Evolutionary conservation across 2,329 filamentous ascomycete genomes (phyloP).

Genomic region (Ophiocordyceps camponoti-rufipedis): DNA sequence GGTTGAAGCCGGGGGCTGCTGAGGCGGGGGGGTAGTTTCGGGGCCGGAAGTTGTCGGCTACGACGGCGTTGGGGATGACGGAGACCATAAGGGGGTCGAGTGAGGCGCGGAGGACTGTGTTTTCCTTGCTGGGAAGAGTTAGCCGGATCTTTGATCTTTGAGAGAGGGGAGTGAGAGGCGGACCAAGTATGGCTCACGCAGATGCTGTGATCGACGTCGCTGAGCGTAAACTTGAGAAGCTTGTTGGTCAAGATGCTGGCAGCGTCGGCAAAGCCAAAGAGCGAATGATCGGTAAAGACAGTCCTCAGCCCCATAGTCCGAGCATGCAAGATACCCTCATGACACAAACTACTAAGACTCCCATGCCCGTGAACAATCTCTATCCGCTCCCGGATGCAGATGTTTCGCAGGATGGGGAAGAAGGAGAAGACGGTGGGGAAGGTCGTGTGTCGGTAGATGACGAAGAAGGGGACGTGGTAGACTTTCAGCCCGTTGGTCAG

Average conservation of each 20-base stretch:
- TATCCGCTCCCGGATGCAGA: slow-evolving; percentile 83
- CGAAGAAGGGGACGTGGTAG: slow-evolving; percentile 90
- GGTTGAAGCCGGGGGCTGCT: slow-evolving; percentile 15
- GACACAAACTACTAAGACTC: slow-evolving; percentile 80
- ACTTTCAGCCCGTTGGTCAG: slow-evolving; percentile 96
- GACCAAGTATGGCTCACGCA: slow-evolving; percentile 97
- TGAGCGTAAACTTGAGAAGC: slow-evolving; percentile 84
- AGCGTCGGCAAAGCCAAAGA: slow-evolving; percentile 94
- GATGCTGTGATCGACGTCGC: slow-evolving; percentile 94
- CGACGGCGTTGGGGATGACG: slow-evolving; percentile 92
- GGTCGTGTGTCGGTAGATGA: slow-evolving; percentile 85
- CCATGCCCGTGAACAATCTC: slow-evolving; percentile 97
- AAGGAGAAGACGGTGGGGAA: slow-evolving; percentile 97
- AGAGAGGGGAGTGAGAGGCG: slow-evolving; percentile 6
- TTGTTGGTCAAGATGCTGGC: slow-evolving; percentile 95
- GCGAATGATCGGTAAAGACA: slow-evolving; percentile 91
- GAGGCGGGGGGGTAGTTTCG: slow-evolving; percentile 20
- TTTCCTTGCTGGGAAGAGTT: slow-evolving; percentile 60
- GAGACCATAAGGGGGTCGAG: slow-evolving; percentile 94
- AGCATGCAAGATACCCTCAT: slow-evolving; percentile 87
- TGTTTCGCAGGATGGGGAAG: slow-evolving; percentile 94
- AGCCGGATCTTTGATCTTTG: not conserved
- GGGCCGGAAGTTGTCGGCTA: slow-evolving; percentile 87
- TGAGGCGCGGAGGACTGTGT: slow-evolving; percentile 85
- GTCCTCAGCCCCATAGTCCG: slow-evolving; percentile 91